Conservation (phyloP, 2,329 filamentous ascomycete species). For the Monosporascus sp. region DNA sequence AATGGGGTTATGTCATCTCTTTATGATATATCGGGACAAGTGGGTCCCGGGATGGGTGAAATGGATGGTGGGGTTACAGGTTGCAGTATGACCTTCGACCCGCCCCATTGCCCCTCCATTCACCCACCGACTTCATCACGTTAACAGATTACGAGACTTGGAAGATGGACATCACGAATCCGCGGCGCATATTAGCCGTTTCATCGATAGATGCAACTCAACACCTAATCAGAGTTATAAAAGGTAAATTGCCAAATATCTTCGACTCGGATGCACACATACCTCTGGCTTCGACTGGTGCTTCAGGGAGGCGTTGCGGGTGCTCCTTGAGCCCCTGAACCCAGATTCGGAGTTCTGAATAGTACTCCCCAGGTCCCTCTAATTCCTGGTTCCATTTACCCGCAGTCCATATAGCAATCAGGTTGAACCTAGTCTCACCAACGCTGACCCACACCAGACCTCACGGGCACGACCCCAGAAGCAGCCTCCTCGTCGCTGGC, state of each 20-base stretch:
- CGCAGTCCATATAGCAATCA: neutral
- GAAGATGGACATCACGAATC: constrained; percentile 42
- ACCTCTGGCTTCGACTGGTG: no score
- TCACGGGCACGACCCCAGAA: constrained; percentile 44
- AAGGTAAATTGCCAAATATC: constrained; percentile 35
- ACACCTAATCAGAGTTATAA: constrained; percentile 46
- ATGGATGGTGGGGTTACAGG: neutral
- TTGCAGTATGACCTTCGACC: neutral
- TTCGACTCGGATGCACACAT: no score
- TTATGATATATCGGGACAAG: no score
- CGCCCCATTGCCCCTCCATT: constrained; percentile 5
- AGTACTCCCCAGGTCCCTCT: neutral
- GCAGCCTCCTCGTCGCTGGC: constrained; percentile 42
- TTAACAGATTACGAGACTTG: constrained; percentile 2
- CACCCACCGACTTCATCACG: neutral
- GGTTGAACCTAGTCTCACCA: neutral
- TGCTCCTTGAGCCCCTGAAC: no score
- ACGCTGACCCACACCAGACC: constrained; percentile 34
- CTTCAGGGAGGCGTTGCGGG: no score
- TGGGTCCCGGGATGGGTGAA: no score
- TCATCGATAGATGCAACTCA: constrained; percentile 42
- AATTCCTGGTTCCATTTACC: neutral
- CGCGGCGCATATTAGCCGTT: constrained; percentile 55
- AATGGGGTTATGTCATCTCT: no score
- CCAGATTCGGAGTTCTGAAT: no score